Percentiles rank a stretch among this genome's conserved stretches.
These are phyloP conservation scores for Alternaria infectoria DNA, from an alignment of 2,329 filamentous ascomycete genomes.

Conservation along the genomic window DNA sequence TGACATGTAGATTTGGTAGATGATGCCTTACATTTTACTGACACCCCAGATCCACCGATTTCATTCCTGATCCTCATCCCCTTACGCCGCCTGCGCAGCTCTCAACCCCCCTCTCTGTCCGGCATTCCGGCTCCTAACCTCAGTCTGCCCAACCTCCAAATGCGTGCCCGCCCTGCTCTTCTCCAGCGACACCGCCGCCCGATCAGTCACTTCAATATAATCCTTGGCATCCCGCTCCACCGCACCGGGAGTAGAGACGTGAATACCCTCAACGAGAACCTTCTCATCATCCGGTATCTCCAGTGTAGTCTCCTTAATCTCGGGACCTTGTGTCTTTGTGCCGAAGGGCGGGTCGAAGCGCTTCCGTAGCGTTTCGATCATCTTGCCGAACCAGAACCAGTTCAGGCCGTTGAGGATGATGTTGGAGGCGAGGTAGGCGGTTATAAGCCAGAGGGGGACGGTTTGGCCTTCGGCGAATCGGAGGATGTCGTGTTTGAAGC, in stretches of 20 bases:
- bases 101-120: constrained; percentile 12
- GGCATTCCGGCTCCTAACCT: constrained; percentile 33
- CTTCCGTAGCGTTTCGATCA: constrained; percentile 80
- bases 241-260: constrained; percentile 38
- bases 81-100: constrained; percentile 8
- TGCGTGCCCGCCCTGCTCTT: constrained; percentile 29
- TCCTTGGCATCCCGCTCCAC: constrained; percentile 25
- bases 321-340: constrained; percentile 41
- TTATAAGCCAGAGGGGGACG: constrained; percentile 73
- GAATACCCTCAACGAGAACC: constrained; percentile 42
- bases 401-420: constrained; percentile 76
- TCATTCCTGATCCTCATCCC: not conserved
- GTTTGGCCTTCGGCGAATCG: constrained; percentile 51
- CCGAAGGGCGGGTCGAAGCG: constrained; percentile 69
- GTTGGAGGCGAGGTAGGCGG: constrained; percentile 73
- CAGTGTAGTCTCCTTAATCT: constrained; percentile 19
- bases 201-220: constrained; percentile 20
- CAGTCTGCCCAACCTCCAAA: constrained; percentile 36
- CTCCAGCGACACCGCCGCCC: constrained; percentile 25
- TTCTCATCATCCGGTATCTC: constrained; percentile 33
- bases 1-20: not conserved
- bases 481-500: constrained; percentile 54
- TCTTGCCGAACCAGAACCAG: constrained; percentile 86
- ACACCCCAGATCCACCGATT: not conserved
- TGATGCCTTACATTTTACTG: not conserved